Base-by-base conservation (phyloP, 768 basidiomycete species). In the Tulasnella calospora region DNA sequence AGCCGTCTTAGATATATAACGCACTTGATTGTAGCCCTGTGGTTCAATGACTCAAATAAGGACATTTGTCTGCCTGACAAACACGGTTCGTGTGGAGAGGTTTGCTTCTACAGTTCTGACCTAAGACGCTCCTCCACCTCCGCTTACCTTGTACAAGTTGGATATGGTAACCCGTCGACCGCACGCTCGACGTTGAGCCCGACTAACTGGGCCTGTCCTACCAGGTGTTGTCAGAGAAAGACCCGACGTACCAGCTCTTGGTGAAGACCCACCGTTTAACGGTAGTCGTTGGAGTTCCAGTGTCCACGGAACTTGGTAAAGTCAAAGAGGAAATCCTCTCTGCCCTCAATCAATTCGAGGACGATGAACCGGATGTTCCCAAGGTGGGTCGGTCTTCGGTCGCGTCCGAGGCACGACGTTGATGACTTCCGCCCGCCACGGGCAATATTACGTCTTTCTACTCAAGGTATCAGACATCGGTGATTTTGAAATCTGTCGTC, bases 261-360 rank as follows among this genome's bases (percentile, higher is more conserved):
- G 78, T 78, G n/a, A 78, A 78, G 46, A 78, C 78, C n/a, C 78
- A 78, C 55, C 47, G 47, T 3, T 15, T 61, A 12, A 71, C 78
- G 27, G 44, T 78, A 19, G 67, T 73, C 19, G 15, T 78, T 35
- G 71, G 35, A 23, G 73, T 71, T 10, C 78, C 72, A 77, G 46
- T 78, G 8, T 33, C 78, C 15, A n/a, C 71, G 3, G 46, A 44
- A 23, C 10, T 78, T 6, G 12, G 51, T 21, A 47, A 46, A 30
- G 41, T 78, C 15, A 78, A 78, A 44, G 40, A 69, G 17, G 61
- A 78, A 27, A 57, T 74, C 27, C 36, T 78, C 71, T 72, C 78
- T 41, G 78, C 78, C 19, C 33, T 78, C 19, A n/a, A 44, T 33
- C 78, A 78, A 47, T 78, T 78, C 38, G 44, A 72, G 30, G 74